Base-by-base conservation (phyloP, 768 basidiomycete species). In the Tubosaeta sp. region DNA sequence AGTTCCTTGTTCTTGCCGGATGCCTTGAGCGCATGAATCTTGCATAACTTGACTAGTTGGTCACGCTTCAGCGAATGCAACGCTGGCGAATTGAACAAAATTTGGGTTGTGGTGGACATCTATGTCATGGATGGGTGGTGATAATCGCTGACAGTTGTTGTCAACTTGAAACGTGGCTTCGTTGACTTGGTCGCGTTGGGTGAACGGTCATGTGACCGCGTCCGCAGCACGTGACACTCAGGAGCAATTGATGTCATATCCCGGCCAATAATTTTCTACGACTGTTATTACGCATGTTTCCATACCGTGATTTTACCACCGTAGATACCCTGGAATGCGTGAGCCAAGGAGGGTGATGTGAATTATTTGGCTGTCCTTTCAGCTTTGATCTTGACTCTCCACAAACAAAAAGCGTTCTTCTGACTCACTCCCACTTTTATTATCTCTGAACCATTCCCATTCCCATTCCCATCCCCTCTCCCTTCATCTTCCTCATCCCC, bases 31-130 rank as follows among this genome's bases (percentile, higher is more conserved):
- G 81, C 75, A 65, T 93, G 87, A 29, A 84, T 79, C 68, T 91
- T 91, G 81, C 90, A 93, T 46, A 93, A 76, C 56, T 87, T 88
- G 48, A 89, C 77, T 39, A 92, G 86, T 63, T 93, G 90, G 43
- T 88, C 84, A 45, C 91, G 85, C 65, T 89, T 91, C 39, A 93
- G 79, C 19, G 88, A 86, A 64, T 90, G 82, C 27, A 93, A 69
- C 2, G 91, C 90, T 0, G 90, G 87, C 5, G 89, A 89, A 68
- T 92, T 89, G 71, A 87, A 89, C 11, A 92, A 70, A 44, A 92
- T 91, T 58, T 89, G 78, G 0, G 86, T 89, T 2, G 85, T 88
- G 9, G 81, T 82, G 17, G 83, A 81, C 84, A 86, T 85, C 27
- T 53, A 46, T 44, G 13, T 31, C 55, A 63, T 59, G 43, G 26